Evolutionary conservation across 495 filamentous ascomycete genomes (phyloP), one percentile per base, ranked within the genome.

Genomic region (Hyaloscypha finlandica): DNA sequence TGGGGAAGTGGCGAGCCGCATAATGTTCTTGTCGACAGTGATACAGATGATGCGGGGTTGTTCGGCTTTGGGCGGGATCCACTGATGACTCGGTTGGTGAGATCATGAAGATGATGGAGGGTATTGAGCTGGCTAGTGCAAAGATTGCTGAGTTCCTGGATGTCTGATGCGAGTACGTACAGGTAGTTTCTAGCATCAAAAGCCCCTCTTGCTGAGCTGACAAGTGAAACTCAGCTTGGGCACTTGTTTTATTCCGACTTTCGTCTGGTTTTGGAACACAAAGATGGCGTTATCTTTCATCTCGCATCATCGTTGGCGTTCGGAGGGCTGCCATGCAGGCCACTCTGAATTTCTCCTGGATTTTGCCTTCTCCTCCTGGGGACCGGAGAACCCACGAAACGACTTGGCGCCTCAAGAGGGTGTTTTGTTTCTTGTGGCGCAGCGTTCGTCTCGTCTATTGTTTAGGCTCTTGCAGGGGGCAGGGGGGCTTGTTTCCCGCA

Each of bases 41-140:
- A 64, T 35, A 64, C 66, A 48, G 60, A 68, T 37, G 66, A 68
- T 68, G 59, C 59, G 5, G 52, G 59, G 59, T 12, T 51, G n/a
- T 4, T 62, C 35, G 59, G 22, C 39, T 62, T 51, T 51, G 39
- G 37, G 42, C 14, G 59, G 30, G 59, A 20, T 48, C 16, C 5
- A 51, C 59, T 6, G 59, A 51, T 29, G 59, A 37, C 12, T 62
- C 2, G 59, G 42, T 48, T 45, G 60, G 62, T 61, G 61, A 68
- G 51, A 37, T 64, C 20, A 57, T 45, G 59, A 60, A 59, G 29
- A 39, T 59, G 39, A 25, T 19, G 42, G 20, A 63, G 32, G 32
- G 61, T 25, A 48, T 48, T 35, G 57, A 52, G 25, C 54, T 57
- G 55, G 57, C 54, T 29, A 42, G 60, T 66, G 55, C 35, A 14